These are phyloP conservation scores for Chaetoscypha palmicola DNA, from an alignment of 2,329 filamentous ascomycete species.

Conservation along the genomic window DNA sequence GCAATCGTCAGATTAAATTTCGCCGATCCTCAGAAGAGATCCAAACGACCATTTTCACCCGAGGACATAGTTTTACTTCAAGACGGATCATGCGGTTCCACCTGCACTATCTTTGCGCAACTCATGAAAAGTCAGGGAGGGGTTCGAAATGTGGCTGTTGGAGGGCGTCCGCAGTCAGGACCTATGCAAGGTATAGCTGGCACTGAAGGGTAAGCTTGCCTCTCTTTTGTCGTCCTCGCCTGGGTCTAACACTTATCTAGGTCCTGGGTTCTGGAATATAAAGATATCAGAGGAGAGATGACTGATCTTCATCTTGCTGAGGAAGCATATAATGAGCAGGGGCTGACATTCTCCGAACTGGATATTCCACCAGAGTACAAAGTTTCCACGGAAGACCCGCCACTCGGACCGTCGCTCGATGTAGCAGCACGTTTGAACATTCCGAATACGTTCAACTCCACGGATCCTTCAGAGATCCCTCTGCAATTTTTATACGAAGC, in stretches of 20 bases:
- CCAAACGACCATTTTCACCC: constrained; percentile 30
- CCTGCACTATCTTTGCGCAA: constrained; percentile 49
- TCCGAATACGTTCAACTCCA: constrained; percentile 32
- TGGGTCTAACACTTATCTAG: not conserved
- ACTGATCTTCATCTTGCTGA: not conserved
- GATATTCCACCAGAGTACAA: constrained; percentile 2
- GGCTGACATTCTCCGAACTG: not conserved
- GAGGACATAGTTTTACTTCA: constrained; percentile 40
- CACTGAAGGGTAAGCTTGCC: constrained; percentile 40
- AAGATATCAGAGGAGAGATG: not conserved
- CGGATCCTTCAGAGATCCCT: constrained; percentile 37
- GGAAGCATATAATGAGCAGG: not conserved
- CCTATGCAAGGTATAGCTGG: constrained; percentile 49
- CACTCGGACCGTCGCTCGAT: constrained; percentile 6
- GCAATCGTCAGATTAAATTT: constrained; percentile 5
- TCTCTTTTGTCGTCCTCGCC: too few relatives aligned
- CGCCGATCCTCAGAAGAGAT: constrained; percentile 1
- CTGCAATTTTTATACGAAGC: constrained; percentile 54
- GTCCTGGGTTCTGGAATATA: not conserved
- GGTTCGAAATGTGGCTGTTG: constrained; percentile 46
- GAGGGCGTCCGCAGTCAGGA: constrained; percentile 40
- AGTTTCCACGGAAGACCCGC: not conserved
- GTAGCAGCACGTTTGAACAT: constrained; percentile 33
- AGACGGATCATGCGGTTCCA: constrained; percentile 52
- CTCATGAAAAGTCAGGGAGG: constrained; percentile 48